These are phyloP conservation scores for Trichoderma gamsii DNA, from an alignment of 495 filamentous ascomycete genomes.

Conservation along the genomic window DNA sequence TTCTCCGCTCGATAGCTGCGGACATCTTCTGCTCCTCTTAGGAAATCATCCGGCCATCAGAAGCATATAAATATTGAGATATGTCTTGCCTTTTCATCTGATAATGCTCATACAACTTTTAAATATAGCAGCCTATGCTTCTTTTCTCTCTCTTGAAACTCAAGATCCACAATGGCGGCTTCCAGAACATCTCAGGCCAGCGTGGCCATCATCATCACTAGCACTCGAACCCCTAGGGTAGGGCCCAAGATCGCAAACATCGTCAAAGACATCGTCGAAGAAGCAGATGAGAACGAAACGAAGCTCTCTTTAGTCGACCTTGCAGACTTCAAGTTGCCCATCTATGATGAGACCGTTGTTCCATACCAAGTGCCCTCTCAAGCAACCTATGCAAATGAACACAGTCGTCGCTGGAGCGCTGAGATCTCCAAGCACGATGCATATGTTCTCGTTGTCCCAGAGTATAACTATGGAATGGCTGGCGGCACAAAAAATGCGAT, in stretches of 20 bases:
- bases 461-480: slow-evolving; percentile 41
- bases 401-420: slow-evolving; percentile 45
- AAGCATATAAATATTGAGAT: neutral
- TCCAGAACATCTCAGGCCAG: neutral
- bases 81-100: no score
- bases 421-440: slow-evolving; percentile 42
- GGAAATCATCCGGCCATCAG: neutral
- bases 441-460: slow-evolving; percentile 53
- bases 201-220: slow-evolving; percentile 20
- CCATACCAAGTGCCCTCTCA: slow-evolving; percentile 41
- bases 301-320: slow-evolving; percentile 36
- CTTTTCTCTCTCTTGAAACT: neutral
- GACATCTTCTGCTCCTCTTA: neutral
- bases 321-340: slow-evolving; percentile 46
- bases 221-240: slow-evolving; percentile 18
- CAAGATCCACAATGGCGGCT: neutral
- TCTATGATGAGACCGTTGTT: slow-evolving; percentile 50
- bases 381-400: slow-evolving; percentile 39
- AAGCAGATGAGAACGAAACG: neutral
- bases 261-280: slow-evolving; percentile 14
- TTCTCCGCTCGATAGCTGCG: neutral
- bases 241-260: slow-evolving; percentile 18
- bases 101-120: neutral
- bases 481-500: slow-evolving; percentile 57
- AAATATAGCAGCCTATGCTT: no score